Evolutionary conservation across 805 yeast species (phyloP).

Genomic region (Candida silvicultrix): DNA sequence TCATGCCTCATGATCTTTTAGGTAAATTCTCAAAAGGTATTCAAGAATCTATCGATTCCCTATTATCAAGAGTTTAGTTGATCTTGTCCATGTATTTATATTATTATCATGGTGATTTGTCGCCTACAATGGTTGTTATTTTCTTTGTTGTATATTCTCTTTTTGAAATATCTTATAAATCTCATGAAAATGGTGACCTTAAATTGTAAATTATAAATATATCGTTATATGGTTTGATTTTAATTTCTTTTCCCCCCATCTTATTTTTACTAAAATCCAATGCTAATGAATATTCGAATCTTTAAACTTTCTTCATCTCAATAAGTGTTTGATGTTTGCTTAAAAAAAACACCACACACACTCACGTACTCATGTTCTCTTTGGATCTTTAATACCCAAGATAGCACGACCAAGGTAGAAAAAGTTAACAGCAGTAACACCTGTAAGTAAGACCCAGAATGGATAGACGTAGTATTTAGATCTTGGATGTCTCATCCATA

Average conservation of each 20-base stretch:
- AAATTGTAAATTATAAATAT: too few species aligned
- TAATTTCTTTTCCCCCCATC: too few species aligned
- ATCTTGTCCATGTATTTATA: too few species aligned
- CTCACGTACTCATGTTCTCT: background rate
- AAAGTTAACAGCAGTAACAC: slow-evolving; percentile 18
- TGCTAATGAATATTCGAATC: background rate
- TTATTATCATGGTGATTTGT: too few species aligned
- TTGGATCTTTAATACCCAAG: slow-evolving; percentile 52
- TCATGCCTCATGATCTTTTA: background rate
- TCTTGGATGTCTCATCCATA: slow-evolving; percentile 45
- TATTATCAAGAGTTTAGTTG: background rate
- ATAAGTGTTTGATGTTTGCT: too few species aligned
- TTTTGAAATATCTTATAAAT: too few species aligned
- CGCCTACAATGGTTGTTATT: too few species aligned
- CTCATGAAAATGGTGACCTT: background rate
- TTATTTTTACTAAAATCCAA: too few species aligned
- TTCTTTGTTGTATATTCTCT: too few species aligned
- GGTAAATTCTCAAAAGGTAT: background rate
- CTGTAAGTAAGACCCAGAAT: slow-evolving; percentile 25
- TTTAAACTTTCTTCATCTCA: background rate
- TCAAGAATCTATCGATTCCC: background rate
- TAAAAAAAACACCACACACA: too few species aligned
- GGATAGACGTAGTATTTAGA: slow-evolving; percentile 26
- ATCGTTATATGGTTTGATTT: background rate
- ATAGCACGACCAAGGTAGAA: slow-evolving; percentile 57